Percentiles rank a stretch among this genome's conserved stretches.
Evolutionary conservation across 768 basidiomycete species (phyloP).

Genomic region (Suillus tomentosus): DNA sequence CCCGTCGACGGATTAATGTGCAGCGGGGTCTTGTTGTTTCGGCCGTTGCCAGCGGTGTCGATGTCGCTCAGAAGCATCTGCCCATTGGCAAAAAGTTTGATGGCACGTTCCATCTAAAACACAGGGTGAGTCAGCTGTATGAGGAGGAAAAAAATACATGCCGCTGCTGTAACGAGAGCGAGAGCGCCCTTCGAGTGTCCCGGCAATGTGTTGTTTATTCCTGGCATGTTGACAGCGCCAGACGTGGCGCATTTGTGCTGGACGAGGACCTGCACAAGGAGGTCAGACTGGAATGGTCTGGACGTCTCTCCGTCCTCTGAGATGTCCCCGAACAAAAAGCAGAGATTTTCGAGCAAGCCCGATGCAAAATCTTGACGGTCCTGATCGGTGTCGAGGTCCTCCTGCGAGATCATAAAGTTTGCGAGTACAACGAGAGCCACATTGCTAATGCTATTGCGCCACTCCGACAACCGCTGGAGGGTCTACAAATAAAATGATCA

Average conservation of each 20-base stretch:
- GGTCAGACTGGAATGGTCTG: neutral
- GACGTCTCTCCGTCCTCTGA: neutral
- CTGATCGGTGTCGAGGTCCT: neutral
- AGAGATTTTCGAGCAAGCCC: neutral
- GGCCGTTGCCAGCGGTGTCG: neutral
- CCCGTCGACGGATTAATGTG: neutral
- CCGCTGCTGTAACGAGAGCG: neutral
- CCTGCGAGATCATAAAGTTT: neutral
- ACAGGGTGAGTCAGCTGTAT: neutral
- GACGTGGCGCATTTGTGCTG: neutral
- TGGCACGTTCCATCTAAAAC: slow-evolving; percentile 1
- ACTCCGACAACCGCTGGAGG: neutral
- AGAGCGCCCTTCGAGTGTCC: neutral
- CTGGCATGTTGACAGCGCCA: neutral
- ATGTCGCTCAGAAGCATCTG: neutral
- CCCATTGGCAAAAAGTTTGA: neutral
- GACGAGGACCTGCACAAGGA: neutral
- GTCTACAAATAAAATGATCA: neutral
- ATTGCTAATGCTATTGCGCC: neutral
- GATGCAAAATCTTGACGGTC: neutral
- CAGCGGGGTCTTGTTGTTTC: neutral
- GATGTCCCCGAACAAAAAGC: slow-evolving; percentile 6
- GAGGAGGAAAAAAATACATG: too few species aligned
- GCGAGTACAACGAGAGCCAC: neutral
- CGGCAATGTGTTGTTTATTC: neutral